A percentile compares a stretch with the other conserved stretches of the same genome.
These are phyloP conservation scores for Gentiana straminea DNA, from an alignment of 257 asterid species.

Conservation along the genomic window DNA sequence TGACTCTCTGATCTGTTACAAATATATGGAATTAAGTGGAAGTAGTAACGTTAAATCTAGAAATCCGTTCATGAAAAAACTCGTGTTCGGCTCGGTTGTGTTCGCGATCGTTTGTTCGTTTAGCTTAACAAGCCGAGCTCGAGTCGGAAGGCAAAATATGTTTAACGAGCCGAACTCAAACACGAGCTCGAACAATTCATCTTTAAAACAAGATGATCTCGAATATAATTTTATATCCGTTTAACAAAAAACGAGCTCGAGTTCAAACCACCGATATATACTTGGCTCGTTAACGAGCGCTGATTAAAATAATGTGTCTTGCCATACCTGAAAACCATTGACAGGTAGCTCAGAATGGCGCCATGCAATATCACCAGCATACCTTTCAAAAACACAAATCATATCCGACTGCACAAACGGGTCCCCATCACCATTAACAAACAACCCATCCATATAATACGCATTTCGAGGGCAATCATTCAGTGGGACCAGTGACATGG, in stretches of 20 bases:
- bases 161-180: no score
- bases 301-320: neutral
- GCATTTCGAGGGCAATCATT: conserved; percentile 76
- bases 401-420: conserved; percentile 47
- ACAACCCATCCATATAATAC: conserved; percentile 50
- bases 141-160: no score
- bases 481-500: conserved; percentile 58
- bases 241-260: no score
- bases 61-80: no score
- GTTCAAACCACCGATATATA: no score
- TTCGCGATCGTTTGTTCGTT: no score
- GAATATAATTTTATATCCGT: no score
- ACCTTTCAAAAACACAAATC: conserved; percentile 66
- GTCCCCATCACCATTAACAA: conserved; percentile 56
- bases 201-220: no score
- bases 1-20: conserved; percentile 39
- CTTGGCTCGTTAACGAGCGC: neutral
- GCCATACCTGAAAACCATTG: conserved; percentile 25
- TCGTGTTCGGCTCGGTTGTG: no score
- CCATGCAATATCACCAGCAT: conserved; percentile 66
- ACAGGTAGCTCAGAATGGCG: conserved; percentile 57
- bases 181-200: no score
- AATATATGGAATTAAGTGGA: neutral
- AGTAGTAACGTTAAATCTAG: no score
- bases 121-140: no score